Conservation (phyloP, 441 rosid species). For the Kokia cookei region DNA sequence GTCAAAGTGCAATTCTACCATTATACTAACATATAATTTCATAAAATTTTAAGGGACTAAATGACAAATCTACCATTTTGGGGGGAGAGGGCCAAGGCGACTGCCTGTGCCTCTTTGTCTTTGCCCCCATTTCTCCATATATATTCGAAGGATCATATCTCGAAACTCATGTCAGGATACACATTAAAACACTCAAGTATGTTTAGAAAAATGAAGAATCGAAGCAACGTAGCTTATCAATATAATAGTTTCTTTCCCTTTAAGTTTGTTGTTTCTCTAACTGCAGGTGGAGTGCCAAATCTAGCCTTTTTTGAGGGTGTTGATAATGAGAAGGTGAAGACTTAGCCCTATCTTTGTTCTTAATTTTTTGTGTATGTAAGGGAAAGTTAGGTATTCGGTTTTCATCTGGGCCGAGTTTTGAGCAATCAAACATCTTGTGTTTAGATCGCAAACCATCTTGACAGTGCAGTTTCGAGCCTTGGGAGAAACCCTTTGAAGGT, state of each 20-base stretch:
- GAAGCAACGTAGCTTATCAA: background rate
- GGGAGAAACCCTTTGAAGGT: constrained; percentile 82
- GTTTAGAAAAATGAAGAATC: background rate
- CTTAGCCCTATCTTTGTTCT: background rate
- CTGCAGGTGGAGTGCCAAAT: constrained; percentile 79
- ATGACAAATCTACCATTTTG: too few species aligned
- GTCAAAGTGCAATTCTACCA: too few species aligned
- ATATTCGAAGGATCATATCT: background rate
- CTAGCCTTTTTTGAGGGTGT: constrained; percentile 67
- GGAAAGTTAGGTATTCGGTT: background rate
- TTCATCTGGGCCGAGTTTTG: background rate
- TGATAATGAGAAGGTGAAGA: constrained; percentile 67
- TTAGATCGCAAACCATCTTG: constrained; percentile 72
- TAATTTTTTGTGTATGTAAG: background rate
- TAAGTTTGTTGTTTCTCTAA: background rate
- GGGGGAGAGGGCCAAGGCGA: too few species aligned
- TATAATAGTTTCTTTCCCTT: background rate
- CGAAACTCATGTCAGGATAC: background rate
- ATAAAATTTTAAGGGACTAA: too few species aligned
- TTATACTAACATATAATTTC: too few species aligned
- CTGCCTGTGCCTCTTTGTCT: too few species aligned
- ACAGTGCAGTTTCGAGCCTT: constrained; percentile 62
- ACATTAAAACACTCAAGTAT: background rate
- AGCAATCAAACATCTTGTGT: background rate
- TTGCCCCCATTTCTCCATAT: background rate